Conservation (phyloP, 768 basidiomycete species). For the Auriculariales sp. region DNA sequence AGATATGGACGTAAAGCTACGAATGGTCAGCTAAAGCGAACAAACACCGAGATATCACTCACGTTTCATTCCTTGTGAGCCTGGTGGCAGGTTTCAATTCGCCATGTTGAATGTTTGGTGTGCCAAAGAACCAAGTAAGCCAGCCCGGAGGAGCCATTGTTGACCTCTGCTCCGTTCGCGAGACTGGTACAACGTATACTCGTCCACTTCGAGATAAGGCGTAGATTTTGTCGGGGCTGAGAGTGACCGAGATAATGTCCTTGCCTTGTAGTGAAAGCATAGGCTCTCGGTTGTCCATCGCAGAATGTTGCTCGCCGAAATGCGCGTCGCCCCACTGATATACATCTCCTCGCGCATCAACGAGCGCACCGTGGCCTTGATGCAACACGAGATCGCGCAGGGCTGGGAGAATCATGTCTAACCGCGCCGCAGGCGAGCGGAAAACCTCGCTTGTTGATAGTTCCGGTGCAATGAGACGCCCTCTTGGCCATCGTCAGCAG, state of each 20-base stretch:
- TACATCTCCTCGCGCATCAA: slow-evolving; percentile 67
- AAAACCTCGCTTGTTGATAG: slow-evolving; percentile 25
- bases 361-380: slow-evolving; percentile 51
- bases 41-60: slow-evolving; percentile 4
- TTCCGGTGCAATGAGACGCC: slow-evolving; percentile 29
- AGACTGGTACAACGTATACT: slow-evolving; percentile 48
- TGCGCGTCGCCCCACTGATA: slow-evolving; percentile 74
- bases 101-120: slow-evolving; percentile 11
- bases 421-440: slow-evolving; percentile 32
- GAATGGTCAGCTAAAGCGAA: background rate
- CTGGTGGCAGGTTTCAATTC: slow-evolving; percentile 45
- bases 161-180: slow-evolving; percentile 33
- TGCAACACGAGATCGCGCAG: slow-evolving; percentile 62
- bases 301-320: slow-evolving; percentile 19
- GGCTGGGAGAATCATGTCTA: slow-evolving; percentile 53
- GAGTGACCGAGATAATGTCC: slow-evolving; percentile 43
- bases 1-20: slow-evolving; percentile 58
- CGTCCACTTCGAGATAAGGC: slow-evolving; percentile 67
- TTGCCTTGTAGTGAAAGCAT: slow-evolving; percentile 48
- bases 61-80: slow-evolving; percentile 58
- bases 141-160: slow-evolving; percentile 20
- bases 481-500: slow-evolving; percentile 17
- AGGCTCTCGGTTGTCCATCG: slow-evolving; percentile 20
- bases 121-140: slow-evolving; percentile 15
- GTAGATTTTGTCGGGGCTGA: slow-evolving; percentile 33